Base-by-base conservation (phyloP, 78 protist genomes). In the Pigoraptor vietnamica region DNA sequence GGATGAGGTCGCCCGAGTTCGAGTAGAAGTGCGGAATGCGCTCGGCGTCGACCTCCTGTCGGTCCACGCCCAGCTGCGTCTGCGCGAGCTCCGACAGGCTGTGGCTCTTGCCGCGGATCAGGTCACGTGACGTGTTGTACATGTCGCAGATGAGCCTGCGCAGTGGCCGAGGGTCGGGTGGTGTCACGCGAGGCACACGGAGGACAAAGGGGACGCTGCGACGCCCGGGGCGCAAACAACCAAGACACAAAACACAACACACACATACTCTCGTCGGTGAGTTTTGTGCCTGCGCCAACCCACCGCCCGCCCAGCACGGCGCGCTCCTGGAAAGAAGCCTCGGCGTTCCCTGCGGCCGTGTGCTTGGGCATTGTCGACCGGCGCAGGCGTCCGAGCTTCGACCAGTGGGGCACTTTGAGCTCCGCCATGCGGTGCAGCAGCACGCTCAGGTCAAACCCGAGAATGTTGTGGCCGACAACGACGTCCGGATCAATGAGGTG, bases 401-500 rank as follows among this genome's bases (percentile, higher is more conserved):
- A 92, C 99, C 99, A 98, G 9, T 89, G 81, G 35, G 84, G 55
- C 33, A 95, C 91, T 56, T 93, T 91, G 84, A 35, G 29, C 29
- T 91, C 94, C 23, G 88, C 81, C 92, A 98, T 86, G 33, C 99
- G 96, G 89, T 98, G 98, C 40, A 98, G 91, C 21, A 98, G 92
- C 24, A 98, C 95, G 79, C 97, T 98, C 39, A 98, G 40, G 81
- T 95, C 98, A 48, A 93, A 96, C 0, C 96, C 95, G 24, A 92
- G 32, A 83, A 98, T 87, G 90, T 97, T 98, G 97, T 98, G 99
- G 36, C 98, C 98, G 14, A 95, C 87, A 1, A 93, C 37, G 32
- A 96, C 90, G 90, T 97, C 98, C 19, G 99, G 97, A 92, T 97
- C 99, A 24, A 88, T 29, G 2, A 14, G 24, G 38, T 90, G 86